A percentile compares a stretch with the other conserved stretches of the same genome.
These are phyloP conservation scores for Buxus sempervirens DNA, from an alignment of 164 flowering plant genomes.

Conservation along the genomic window DNA sequence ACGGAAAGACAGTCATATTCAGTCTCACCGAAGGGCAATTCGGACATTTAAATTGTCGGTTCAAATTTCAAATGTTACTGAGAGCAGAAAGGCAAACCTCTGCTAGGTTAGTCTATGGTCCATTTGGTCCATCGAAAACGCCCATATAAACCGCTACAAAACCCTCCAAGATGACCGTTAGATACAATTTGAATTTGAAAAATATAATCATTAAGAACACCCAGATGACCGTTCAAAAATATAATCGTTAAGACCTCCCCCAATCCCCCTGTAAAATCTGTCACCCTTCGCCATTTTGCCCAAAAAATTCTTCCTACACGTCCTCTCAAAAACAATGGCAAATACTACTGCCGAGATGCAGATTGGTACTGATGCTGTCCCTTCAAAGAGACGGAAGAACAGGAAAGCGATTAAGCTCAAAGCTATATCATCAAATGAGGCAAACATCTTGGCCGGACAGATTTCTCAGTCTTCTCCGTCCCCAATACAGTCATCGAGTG, in stretches of 20 bases:
- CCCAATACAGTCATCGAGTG: slow-evolving; percentile 14
- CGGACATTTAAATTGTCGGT: too few relatives aligned
- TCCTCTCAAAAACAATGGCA: slow-evolving; percentile 31
- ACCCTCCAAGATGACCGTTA: too few relatives aligned
- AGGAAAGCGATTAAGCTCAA: slow-evolving; percentile 63
- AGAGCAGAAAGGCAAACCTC: too few relatives aligned
- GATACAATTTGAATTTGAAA: slow-evolving; percentile 37
- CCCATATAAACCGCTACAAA: too few relatives aligned
- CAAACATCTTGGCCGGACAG: slow-evolving; percentile 47
- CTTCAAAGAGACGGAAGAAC: slow-evolving; percentile 36
- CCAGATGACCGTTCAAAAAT: not conserved
- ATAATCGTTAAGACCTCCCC: slow-evolving; percentile 36
- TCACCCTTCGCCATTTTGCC: not conserved
- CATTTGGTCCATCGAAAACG: too few relatives aligned
- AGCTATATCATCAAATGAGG: slow-evolving; percentile 39
- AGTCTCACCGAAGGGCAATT: too few relatives aligned
- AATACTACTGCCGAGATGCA: slow-evolving; percentile 22
- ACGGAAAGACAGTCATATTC: too few relatives aligned
- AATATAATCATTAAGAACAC: slow-evolving; percentile 35
- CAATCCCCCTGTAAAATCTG: not conserved
- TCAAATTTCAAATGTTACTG: too few relatives aligned
- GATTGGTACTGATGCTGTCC: slow-evolving; percentile 16
- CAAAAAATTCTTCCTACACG: not conserved
- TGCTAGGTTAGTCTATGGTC: too few relatives aligned
- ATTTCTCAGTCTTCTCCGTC: slow-evolving; percentile 26